Evolutionary conservation across 2,329 filamentous ascomycete genomes (phyloP).

Genomic region (Coleophoma crateriformis): DNA sequence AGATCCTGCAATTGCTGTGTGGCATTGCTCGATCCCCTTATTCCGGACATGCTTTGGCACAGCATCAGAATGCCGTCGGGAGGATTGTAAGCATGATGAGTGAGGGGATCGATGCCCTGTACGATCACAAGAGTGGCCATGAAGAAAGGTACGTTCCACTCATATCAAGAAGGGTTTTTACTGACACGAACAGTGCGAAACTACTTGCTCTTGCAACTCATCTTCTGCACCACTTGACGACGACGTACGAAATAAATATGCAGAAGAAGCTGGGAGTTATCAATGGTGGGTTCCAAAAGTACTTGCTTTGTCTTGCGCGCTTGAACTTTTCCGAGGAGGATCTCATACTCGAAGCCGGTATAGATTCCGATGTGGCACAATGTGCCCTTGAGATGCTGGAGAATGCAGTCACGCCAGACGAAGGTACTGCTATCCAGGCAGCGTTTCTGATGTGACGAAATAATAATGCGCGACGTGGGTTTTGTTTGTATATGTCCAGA

Average conservation of each 20-base stretch:
- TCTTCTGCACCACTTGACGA: conserved; percentile 55
- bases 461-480: no score
- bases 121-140: conserved; percentile 35
- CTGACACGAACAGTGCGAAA: conserved; percentile 24
- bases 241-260: conserved; percentile 61
- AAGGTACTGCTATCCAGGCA: conserved; percentile 49
- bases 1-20: conserved; percentile 46
- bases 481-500: no score
- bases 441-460: conserved; percentile 13
- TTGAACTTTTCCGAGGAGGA: conserved; percentile 82
- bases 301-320: conserved; percentile 72
- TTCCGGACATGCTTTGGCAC: conserved; percentile 59
- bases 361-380: conserved; percentile 73
- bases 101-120: conserved; percentile 60
- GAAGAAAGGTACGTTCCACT: conserved; percentile 32
- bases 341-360: conserved; percentile 67
- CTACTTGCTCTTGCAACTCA: conserved; percentile 55
- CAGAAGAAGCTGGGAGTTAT: conserved; percentile 65
- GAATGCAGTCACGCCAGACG: conserved; percentile 73
- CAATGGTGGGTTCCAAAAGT: conserved; percentile 72
- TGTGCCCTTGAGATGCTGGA: conserved; percentile 80
- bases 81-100: conserved; percentile 71
- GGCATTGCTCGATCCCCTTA: conserved; percentile 57
- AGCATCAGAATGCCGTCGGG: conserved; percentile 65
- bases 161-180: neutral